Evolutionary conservation across 441 rosid species (phyloP).

Genomic region (Bocquillonia castaneifolia): DNA sequence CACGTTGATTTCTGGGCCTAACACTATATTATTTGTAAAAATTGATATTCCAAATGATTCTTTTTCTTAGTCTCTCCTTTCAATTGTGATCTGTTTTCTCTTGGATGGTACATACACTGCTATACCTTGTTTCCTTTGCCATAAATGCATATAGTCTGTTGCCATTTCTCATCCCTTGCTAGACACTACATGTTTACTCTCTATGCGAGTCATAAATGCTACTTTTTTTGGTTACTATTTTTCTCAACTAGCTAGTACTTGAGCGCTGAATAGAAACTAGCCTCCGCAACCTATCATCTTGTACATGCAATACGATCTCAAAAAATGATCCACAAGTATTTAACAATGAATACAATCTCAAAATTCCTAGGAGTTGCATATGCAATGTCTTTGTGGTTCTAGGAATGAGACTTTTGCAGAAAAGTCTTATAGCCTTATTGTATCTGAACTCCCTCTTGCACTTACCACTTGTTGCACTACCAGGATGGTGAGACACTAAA

Average conservation of each 20-base stretch:
- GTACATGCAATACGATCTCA: no score
- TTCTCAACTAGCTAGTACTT: neutral
- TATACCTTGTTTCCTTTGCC: neutral
- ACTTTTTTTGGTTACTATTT: neutral
- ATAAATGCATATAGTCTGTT: neutral
- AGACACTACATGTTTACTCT: neutral
- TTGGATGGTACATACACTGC: conserved; percentile 1
- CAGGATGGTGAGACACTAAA: neutral
- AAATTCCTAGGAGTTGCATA: neutral
- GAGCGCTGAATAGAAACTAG: neutral
- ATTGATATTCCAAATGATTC: neutral
- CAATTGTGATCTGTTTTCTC: neutral
- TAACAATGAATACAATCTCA: neutral
- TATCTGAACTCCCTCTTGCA: neutral
- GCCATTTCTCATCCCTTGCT: neutral
- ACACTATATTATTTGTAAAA: neutral
- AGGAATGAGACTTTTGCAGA: neutral
- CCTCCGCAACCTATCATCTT: neutral
- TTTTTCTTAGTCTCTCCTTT: neutral
- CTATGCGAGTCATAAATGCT: neutral
- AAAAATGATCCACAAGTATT: no score
- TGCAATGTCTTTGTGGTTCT: neutral
- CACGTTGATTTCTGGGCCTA: neutral
- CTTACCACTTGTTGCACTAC: neutral
- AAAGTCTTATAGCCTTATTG: neutral